These are phyloP conservation scores for Mesembryanthemum crystallinum DNA, from an alignment of 148 eudicot genomes.

Conservation along the genomic window DNA sequence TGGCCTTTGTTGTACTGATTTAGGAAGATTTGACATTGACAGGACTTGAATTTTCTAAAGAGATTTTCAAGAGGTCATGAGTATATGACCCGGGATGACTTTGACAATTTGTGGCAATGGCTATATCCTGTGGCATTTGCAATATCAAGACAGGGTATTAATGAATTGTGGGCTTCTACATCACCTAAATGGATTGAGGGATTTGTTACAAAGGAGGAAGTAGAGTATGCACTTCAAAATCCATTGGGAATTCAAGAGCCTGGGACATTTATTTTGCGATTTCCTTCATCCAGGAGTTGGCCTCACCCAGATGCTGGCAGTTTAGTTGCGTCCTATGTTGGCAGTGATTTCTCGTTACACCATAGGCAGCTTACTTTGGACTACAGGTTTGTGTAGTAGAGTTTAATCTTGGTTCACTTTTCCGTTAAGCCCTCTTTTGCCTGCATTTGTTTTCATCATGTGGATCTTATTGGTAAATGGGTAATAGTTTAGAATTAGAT, in stretches of 20 bases:
- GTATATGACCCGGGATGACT: slow-evolving; percentile 57
- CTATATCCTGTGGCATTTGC: slow-evolving; percentile 82
- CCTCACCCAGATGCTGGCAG: slow-evolving; percentile 99
- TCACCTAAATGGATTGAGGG: slow-evolving; percentile 86
- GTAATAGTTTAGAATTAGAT: neutral
- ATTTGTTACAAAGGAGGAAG: slow-evolving; percentile 89
- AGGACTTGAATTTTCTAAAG: slow-evolving; percentile 84
- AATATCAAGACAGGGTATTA: slow-evolving; percentile 57
- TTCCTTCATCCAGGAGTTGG: slow-evolving; percentile 96
- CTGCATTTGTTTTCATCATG: slow-evolving; percentile 2
- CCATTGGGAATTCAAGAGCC: slow-evolving; percentile 58
- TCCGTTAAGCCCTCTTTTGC: neutral
- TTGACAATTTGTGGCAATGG: slow-evolving; percentile 91
- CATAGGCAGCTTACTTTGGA: slow-evolving; percentile 78
- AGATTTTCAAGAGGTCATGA: slow-evolving; percentile 63
- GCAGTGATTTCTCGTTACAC: slow-evolving; percentile 65
- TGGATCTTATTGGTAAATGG: neutral
- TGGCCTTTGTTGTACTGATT: neutral
- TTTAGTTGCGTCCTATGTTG: slow-evolving; percentile 77
- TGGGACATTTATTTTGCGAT: slow-evolving; percentile 86
- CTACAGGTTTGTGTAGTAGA: slow-evolving; percentile 48
- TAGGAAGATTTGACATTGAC: slow-evolving; percentile 13
- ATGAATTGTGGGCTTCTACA: slow-evolving; percentile 57
- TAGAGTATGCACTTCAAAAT: slow-evolving; percentile 62
- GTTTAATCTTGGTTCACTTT: neutral